Base-by-base conservation (phyloP, 2,329 filamentous ascomycete species). In the Lasiodiplodia citricola region DNA sequence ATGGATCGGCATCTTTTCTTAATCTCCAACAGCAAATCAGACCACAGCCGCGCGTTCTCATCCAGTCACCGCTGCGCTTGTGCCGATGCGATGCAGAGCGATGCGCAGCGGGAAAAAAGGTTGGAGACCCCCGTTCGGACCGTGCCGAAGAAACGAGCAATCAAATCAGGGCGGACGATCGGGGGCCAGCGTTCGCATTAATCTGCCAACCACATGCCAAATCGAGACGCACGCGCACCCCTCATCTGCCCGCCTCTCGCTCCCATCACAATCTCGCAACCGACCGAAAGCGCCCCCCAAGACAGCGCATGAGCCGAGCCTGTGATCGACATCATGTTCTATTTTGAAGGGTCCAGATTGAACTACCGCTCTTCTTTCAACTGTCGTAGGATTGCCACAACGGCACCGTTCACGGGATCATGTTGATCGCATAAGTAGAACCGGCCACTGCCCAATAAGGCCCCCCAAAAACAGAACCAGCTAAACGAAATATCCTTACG, bases 121-220 rank as follows among this genome's bases (percentile, higher is more conserved):
- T 64, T 64, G 51, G 13, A 51, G 28, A 31, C 28, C 47, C 44
- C 60, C 51, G 60, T 64, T 52, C 60, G 60, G 60, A 52, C 60
- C 60, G 60, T 52, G 37, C 60, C 60, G 60, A 64, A 50, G 28
- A 64, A 64, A 64, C 60, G 60, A 64, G 47, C 44, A 47, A n/a
- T 31, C 37, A 21, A 31, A 25, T 31, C 23, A 52, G 7, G 37
- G 47, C n/a, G 47, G 60, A 11, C 58, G 58, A 50, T 64, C 44
- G 47, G 18, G 51, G 55, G 35, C 8, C 44, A 50, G 35, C 44
- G 25, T 28, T 31, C 16, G 52, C 3, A 35, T 64, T 50, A 52
- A 38, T 25, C 35, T 31, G 28, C 47, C 21, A 31, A 4, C 60
- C 4, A 57, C 21, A 35, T 57, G 18, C 21, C 55, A n/a, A 18